phyloP scores from a whole-genome alignment of 2,329 filamentous ascomycete genomes.

The Aureobasidium sp. region DNA sequence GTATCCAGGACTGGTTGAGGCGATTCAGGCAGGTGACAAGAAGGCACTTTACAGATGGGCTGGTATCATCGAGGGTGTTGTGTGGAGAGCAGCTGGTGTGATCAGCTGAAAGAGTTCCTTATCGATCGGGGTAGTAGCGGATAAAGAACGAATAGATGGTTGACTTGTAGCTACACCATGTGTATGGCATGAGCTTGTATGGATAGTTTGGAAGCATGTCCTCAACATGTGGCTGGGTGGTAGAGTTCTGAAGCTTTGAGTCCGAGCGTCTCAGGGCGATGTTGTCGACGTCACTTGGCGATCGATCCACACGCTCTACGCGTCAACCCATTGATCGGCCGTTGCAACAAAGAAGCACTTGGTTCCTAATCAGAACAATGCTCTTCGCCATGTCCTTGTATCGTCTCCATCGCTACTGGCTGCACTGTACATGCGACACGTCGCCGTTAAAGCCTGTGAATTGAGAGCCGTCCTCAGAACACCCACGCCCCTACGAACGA shows the following conservation, averaged over 20 bases:
- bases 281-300: background rate
- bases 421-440: background rate
- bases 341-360: conserved; percentile 5
- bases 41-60: conserved; percentile 34
- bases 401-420: background rate
- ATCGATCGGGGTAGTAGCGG: background rate
- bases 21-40: conserved; percentile 43
- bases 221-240: no score
- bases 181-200: no score
- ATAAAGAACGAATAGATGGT: background rate
- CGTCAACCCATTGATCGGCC: background rate
- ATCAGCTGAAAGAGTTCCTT: background rate
- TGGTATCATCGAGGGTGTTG: conserved; percentile 30
- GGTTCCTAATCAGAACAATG: background rate
- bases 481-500: background rate
- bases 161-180: no score
- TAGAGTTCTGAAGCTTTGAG: no score
- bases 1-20: conserved; percentile 57
- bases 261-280: background rate
- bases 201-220: no score
- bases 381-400: background rate
- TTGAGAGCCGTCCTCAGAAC: background rate
- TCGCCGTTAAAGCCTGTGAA: background rate
- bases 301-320: background rate
- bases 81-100: conserved; percentile 26